A percentile compares a stretch with the other conserved stretches of the same genome.
phyloP scores from a whole-genome alignment of 768 basidiomycete species.

The Lactarius vividus region DNA sequence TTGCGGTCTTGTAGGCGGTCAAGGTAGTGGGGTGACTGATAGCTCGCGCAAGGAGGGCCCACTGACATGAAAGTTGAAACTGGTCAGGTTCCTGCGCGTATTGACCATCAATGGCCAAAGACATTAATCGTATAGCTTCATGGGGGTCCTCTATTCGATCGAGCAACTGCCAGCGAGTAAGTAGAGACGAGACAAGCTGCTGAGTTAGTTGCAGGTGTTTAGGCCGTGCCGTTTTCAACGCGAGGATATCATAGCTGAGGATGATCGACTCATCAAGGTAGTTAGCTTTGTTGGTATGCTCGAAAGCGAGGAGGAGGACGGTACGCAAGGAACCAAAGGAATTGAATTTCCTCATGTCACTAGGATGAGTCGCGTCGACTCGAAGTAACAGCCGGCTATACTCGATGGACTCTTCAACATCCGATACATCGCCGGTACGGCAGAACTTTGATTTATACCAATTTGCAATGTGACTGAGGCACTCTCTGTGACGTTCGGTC shows the following conservation, averaged over 20 bases:
- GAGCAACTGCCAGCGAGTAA: background rate
- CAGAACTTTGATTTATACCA: background rate
- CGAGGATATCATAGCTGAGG: background rate
- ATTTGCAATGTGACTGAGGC: background rate
- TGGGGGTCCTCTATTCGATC: background rate
- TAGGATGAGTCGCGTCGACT: background rate
- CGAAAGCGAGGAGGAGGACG: background rate
- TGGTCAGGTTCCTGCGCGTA: background rate
- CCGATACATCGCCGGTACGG: background rate
- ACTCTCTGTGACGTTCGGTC: background rate
- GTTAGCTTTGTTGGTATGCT: background rate
- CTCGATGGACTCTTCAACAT: background rate
- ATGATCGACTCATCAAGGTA: conserved; percentile 6
- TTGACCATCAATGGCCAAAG: background rate
- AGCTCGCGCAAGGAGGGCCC: background rate
- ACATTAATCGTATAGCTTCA: background rate
- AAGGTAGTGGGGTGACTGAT: background rate
- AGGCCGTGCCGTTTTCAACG: background rate
- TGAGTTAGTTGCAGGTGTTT: background rate
- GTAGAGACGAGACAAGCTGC: background rate
- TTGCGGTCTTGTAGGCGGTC: background rate
- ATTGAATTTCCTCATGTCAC: too few relatives aligned
- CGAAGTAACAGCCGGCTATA: background rate
- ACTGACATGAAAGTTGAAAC: background rate
- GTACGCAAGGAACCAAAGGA: too few relatives aligned